A percentile compares a stretch with the other conserved stretches of the same genome.
Evolutionary conservation across 1,284 basidiomycete species (phyloP).

Genomic region (Rhodotorula sp.): DNA sequence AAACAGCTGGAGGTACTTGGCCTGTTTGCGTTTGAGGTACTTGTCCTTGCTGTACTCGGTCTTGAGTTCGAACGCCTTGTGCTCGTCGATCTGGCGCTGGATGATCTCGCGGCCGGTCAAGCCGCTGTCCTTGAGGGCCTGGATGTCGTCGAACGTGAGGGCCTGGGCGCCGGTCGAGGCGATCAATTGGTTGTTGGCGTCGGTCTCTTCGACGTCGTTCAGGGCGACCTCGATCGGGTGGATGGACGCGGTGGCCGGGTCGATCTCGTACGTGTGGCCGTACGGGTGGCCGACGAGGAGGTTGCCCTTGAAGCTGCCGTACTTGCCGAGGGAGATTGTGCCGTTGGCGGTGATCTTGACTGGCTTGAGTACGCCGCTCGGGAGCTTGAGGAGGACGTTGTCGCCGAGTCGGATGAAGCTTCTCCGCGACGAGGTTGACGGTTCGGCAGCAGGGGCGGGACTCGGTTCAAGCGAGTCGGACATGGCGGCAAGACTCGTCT

Average conservation of each 20-base stretch:
- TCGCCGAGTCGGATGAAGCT: conserved; percentile 60
- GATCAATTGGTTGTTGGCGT: conserved; percentile 82
- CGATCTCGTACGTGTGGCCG: conserved; percentile 73
- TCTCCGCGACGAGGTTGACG: not conserved
- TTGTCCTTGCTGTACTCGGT: conserved; percentile 97
- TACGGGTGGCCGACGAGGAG: conserved; percentile 70
- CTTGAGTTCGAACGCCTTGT: conserved; percentile 84
- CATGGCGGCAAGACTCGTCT: not conserved
- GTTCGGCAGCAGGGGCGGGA: not conserved
- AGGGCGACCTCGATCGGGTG: conserved; percentile 23
- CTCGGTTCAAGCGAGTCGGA: not conserved
- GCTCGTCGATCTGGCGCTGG: conserved; percentile 83
- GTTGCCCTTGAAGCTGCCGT: conserved; percentile 68
- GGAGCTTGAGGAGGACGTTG: conserved; percentile 65
- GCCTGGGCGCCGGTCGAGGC: conserved; percentile 70
- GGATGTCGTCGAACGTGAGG: conserved; percentile 75
- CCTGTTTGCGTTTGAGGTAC: conserved; percentile 90
- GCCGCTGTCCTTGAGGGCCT: conserved; percentile 71
- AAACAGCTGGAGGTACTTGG: conserved; percentile 84
- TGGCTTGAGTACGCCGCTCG: conserved; percentile 66
- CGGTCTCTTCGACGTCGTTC: conserved; percentile 64
- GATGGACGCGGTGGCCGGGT: conserved; percentile 40
- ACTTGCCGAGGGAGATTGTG: conserved; percentile 65
- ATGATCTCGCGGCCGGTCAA: conserved; percentile 86
- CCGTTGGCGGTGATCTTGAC: conserved; percentile 61